A percentile compares a stretch with the other conserved stretches of the same genome.
Evolutionary conservation across 371 early-diverging fungal species (phyloP).

Genomic region (Parasitella parasitica): DNA sequence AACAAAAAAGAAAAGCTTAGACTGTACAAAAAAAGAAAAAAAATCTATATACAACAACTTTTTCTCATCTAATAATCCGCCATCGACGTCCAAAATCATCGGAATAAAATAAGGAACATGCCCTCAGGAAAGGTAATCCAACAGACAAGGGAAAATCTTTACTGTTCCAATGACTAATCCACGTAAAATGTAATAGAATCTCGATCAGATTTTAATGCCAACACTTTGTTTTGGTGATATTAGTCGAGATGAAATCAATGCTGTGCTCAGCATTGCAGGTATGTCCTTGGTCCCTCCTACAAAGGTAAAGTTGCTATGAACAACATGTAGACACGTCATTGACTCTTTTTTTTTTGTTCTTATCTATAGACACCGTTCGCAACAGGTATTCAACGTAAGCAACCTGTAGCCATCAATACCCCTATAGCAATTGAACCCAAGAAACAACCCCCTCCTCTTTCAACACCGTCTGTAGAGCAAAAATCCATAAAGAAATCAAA

Average conservation of each 20-base stretch:
- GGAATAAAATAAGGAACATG: conserved; percentile 13
- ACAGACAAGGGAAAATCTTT: not conserved
- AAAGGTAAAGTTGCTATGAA: conserved; percentile 28
- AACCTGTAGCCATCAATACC: conserved; percentile 5
- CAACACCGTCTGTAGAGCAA: not conserved
- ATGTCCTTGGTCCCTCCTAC: conserved; percentile 40
- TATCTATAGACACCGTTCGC: conserved; percentile 41
- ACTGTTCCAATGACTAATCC: not conserved
- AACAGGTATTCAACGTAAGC: conserved; percentile 30
- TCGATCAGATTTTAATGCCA: conserved; percentile 23
- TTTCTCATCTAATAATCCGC: not conserved
- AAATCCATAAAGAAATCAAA: not conserved
- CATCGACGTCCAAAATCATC: not conserved
- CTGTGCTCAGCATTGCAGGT: conserved; percentile 51
- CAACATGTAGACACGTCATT: not conserved
- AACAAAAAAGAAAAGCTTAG: conserved; percentile 7
- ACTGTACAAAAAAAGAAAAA: conserved; percentile 15
- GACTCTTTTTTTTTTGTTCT: no score
- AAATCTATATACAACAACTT: not conserved
- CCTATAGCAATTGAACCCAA: not conserved
- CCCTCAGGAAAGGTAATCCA: conserved; percentile 24
- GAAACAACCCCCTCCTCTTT: not conserved
- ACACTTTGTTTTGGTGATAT: conserved; percentile 57
- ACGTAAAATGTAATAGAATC: conserved; percentile 9
- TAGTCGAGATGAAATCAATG: conserved; percentile 60